phyloP scores from a whole-genome alignment of 441 rosid species.

The Populus trichocarpa region DNA sequence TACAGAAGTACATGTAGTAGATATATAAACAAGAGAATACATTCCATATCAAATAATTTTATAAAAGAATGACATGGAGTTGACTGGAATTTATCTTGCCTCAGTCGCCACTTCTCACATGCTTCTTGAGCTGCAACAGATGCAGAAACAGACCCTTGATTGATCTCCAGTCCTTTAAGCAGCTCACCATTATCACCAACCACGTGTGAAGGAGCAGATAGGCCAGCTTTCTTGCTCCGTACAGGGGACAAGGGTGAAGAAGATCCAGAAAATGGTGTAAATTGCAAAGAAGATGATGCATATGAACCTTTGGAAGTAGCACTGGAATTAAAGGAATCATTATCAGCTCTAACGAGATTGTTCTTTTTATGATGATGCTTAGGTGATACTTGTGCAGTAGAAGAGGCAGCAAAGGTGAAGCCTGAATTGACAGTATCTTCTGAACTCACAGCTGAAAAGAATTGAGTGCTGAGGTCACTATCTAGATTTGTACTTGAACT shows the following conservation, averaged over 20 bases:
- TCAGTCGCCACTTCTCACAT: constrained; percentile 97
- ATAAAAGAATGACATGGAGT: background rate
- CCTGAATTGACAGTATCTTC: constrained; percentile 41
- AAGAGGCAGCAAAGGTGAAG: constrained; percentile 73
- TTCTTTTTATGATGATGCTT: constrained; percentile 48
- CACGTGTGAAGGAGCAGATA: constrained; percentile 31
- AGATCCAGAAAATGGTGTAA: constrained; percentile 42
- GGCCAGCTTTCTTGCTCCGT: constrained; percentile 38
- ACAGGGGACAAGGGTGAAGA: constrained; percentile 38
- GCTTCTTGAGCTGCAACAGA: constrained; percentile 68
- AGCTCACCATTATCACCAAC: constrained; percentile 32
- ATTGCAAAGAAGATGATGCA: constrained; percentile 44
- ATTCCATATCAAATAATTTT: background rate
- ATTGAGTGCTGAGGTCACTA: constrained; percentile 34
- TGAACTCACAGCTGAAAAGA: constrained; percentile 31
- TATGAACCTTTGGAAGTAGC: constrained; percentile 33
- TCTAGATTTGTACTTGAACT: constrained; percentile 44
- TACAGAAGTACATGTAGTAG: background rate
- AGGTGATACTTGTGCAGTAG: constrained; percentile 43
- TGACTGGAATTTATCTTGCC: constrained; percentile 40
- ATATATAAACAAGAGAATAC: background rate
- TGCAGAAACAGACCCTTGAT: constrained; percentile 41
- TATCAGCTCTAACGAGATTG: constrained; percentile 35
- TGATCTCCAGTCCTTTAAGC: constrained; percentile 38
- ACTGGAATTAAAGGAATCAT: constrained; percentile 31